Conservation (phyloP, 768 basidiomycete genomes). For the Rubroboletus pulcherrimus region DNA sequence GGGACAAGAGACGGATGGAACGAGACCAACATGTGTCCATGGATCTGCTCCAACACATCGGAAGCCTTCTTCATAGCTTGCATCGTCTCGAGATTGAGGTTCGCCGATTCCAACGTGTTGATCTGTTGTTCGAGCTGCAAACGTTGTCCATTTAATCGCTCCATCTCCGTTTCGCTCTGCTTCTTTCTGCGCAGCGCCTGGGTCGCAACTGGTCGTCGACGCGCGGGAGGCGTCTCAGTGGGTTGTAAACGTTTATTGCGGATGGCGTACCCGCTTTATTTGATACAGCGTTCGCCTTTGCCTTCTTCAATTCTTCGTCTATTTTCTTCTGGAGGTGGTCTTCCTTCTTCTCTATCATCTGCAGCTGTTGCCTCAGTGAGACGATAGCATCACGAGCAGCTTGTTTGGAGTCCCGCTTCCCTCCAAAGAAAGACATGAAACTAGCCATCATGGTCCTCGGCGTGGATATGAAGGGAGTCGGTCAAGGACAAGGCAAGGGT, state of each 20-base stretch:
- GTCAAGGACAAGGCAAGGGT: conserved; percentile 4
- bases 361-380: conserved; percentile 84
- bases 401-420: conserved; percentile 77
- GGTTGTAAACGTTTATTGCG: not conserved
- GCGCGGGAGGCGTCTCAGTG: conserved; percentile 9
- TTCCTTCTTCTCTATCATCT: conserved; percentile 99
- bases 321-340: conserved; percentile 95
- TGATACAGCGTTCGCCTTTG: conserved; percentile 85
- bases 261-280: conserved; percentile 80
- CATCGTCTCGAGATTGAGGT: conserved; percentile 97
- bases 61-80: conserved; percentile 95
- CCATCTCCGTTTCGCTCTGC: conserved; percentile 79
- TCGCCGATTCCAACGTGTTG: conserved; percentile 95
- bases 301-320: conserved; percentile 90
- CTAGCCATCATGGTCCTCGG: conserved; percentile 58
- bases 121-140: conserved; percentile 95
- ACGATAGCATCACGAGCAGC: conserved; percentile 92
- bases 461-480: not conserved
- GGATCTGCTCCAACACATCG: conserved; percentile 84
- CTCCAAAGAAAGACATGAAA: conserved; percentile 87
- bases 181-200: conserved; percentile 94
- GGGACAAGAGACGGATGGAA: not conserved
- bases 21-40: conserved; percentile 76
- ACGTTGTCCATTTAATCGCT: conserved; percentile 77
- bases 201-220: conserved; percentile 63